phyloP scores from a whole-genome alignment of 257 asterid genomes.

The Jacaranda copaia region DNA sequence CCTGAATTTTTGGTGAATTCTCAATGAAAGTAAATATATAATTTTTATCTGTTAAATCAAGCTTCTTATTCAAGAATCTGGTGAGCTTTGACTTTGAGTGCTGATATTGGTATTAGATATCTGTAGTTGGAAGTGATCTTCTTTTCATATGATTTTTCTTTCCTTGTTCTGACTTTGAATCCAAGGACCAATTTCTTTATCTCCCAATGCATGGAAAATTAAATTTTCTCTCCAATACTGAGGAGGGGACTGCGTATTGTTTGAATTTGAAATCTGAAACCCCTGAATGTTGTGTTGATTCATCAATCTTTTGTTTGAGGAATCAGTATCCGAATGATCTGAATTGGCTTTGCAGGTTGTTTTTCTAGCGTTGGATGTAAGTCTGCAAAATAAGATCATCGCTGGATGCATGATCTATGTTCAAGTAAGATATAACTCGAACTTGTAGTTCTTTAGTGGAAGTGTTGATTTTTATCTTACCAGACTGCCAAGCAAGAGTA shows the following conservation, averaged over 20 bases:
- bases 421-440: slow-evolving; percentile 64
- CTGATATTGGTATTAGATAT: slow-evolving; percentile 21
- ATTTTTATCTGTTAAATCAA: neutral
- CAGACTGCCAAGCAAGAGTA: neutral
- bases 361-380: slow-evolving; percentile 26
- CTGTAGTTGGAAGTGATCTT: slow-evolving; percentile 6
- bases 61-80: slow-evolving; percentile 25
- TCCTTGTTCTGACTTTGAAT: neutral
- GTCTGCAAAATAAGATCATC: slow-evolving; percentile 39
- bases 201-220: neutral
- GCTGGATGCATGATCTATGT: slow-evolving; percentile 71
- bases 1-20: neutral
- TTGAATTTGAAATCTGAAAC: neutral
- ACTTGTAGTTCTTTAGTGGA: neutral
- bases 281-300: slow-evolving; percentile 1
- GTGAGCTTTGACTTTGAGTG: slow-evolving; percentile 27
- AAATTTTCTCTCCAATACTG: neutral
- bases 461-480: slow-evolving; percentile 10
- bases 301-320: slow-evolving; percentile 11
- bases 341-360: slow-evolving; percentile 51
- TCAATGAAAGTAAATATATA: neutral
- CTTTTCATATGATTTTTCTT: neutral
- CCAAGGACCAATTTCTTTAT: slow-evolving; percentile 7
- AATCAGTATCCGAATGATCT: slow-evolving; percentile 27
- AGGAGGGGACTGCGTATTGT: neutral